Evolutionary conservation across 306 rosid genomes (phyloP).

Genomic region (Citrullus amarus): DNA sequence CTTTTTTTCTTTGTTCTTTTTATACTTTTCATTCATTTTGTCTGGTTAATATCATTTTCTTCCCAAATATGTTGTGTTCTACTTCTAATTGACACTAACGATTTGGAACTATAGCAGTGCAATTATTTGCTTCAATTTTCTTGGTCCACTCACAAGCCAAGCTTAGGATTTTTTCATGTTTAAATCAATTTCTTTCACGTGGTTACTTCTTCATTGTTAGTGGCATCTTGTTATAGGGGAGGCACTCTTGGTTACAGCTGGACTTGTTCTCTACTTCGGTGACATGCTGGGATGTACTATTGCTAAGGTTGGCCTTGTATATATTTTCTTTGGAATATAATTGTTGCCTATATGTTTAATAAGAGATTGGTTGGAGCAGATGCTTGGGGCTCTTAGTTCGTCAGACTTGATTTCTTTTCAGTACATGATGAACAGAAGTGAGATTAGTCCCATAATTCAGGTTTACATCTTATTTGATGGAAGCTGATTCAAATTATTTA

Average conservation of each 20-base stretch:
- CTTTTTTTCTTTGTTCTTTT: no score
- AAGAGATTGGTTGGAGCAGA: conserved; percentile 31
- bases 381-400: conserved; percentile 33
- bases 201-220: conserved; percentile 9
- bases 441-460: conserved; percentile 72
- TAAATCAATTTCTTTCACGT: neutral
- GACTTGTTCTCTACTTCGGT: conserved; percentile 83
- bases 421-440: conserved; percentile 54
- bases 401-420: conserved; percentile 29
- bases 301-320: conserved; percentile 42
- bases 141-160: neutral
- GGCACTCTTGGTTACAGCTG: conserved; percentile 65
- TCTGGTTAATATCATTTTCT: neutral
- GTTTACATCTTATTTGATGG: conserved; percentile 28
- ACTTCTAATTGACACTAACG: neutral
- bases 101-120: neutral
- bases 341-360: conserved; percentile 12
- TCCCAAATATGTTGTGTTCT: neutral
- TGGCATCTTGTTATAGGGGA: conserved; percentile 46
- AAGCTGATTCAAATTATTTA: conserved; percentile 14
- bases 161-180: neutral
- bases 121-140: neutral
- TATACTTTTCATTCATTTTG: no score
- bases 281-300: conserved; percentile 66
- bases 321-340: conserved; percentile 1